Conservation (phyloP, 768 basidiomycete genomes). For the Suillus americanus region DNA sequence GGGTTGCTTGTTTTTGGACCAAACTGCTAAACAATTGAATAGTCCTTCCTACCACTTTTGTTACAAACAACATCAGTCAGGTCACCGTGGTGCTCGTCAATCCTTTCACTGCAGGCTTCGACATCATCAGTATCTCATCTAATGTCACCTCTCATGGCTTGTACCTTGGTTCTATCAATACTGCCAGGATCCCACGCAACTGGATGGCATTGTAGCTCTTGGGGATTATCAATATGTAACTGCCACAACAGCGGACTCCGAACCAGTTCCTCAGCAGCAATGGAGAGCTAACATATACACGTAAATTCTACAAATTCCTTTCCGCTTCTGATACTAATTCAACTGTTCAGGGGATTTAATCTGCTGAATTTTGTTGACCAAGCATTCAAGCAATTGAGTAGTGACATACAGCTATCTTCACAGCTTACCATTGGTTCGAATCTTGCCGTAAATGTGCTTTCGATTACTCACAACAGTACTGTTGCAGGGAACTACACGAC, state of each 20-base stretch:
- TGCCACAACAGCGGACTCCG: conserved; percentile 32
- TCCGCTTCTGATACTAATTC: background rate
- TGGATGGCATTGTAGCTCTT: conserved; percentile 64
- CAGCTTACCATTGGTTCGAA: conserved; percentile 55
- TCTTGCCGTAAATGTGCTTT: background rate
- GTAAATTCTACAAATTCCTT: conserved; percentile 34
- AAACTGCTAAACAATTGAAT: conserved; percentile 1
- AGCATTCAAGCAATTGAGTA: conserved; percentile 64
- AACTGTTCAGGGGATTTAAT: conserved; percentile 52
- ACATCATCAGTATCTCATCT: conserved; percentile 58
- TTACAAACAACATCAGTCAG: conserved; percentile 60
- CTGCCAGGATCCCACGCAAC: conserved; percentile 49
- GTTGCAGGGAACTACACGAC: conserved; percentile 60
- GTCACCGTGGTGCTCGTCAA: conserved; percentile 63
- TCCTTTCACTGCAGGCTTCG: conserved; percentile 62
- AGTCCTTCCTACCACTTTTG: conserved; percentile 68
- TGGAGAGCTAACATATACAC: conserved; percentile 52
- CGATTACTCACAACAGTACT: conserved; percentile 8
- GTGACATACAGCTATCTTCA: conserved; percentile 57
- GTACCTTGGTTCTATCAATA: conserved; percentile 58
- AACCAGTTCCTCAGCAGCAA: conserved; percentile 19
- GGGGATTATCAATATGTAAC: conserved; percentile 64
- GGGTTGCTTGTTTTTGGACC: background rate
- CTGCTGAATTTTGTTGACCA: conserved; percentile 60
- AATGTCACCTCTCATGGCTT: conserved; percentile 65